These are phyloP conservation scores for Xylariaceae sp. DNA, from an alignment of 2,329 filamentous ascomycete species.

Conservation along the genomic window DNA sequence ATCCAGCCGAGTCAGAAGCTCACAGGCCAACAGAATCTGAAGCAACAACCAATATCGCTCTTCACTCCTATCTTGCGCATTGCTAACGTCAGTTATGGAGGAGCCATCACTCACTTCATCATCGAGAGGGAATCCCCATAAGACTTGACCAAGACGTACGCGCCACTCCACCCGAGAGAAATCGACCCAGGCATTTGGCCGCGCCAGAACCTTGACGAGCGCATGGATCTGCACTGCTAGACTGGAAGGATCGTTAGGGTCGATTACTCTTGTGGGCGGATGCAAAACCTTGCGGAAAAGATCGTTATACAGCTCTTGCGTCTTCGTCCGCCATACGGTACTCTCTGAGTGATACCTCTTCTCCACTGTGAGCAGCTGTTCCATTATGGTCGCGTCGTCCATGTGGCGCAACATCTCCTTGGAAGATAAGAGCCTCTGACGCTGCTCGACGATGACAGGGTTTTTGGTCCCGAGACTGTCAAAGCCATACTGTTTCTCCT, in stretches of 20 bases:
- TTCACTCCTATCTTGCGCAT: slow-evolving; percentile 48
- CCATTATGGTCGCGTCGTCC: slow-evolving; percentile 53
- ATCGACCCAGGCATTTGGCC: slow-evolving; percentile 67
- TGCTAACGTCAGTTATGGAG: slow-evolving; percentile 45
- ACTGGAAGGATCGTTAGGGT: slow-evolving; percentile 54
- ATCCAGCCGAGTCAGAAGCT: slow-evolving; percentile 60
- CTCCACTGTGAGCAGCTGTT: slow-evolving; percentile 53
- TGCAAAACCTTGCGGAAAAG: slow-evolving; percentile 56
- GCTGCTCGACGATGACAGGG: slow-evolving; percentile 51
- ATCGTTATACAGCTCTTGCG: slow-evolving; percentile 56
- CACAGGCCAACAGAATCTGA: slow-evolving; percentile 59
- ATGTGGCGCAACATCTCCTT: slow-evolving; percentile 48
- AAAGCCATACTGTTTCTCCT: slow-evolving; percentile 58
- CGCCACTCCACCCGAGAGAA: slow-evolving; percentile 71
- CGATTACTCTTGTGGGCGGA: slow-evolving; percentile 51
- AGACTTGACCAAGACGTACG: slow-evolving; percentile 64
- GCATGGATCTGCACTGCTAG: slow-evolving; percentile 66
- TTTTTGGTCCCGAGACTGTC: slow-evolving; percentile 51
- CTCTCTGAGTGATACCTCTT: slow-evolving; percentile 51
- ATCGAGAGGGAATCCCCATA: slow-evolving; percentile 56
- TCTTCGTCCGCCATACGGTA: slow-evolving; percentile 43
- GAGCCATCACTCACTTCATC: slow-evolving; percentile 50
- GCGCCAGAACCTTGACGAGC: slow-evolving; percentile 59
- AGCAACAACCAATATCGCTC: slow-evolving; percentile 64
- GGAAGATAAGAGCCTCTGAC: slow-evolving; percentile 50